These are phyloP conservation scores for Aureobasidium sp. DNA, from an alignment of 2,329 filamentous ascomycete genomes.

Conservation along the genomic window DNA sequence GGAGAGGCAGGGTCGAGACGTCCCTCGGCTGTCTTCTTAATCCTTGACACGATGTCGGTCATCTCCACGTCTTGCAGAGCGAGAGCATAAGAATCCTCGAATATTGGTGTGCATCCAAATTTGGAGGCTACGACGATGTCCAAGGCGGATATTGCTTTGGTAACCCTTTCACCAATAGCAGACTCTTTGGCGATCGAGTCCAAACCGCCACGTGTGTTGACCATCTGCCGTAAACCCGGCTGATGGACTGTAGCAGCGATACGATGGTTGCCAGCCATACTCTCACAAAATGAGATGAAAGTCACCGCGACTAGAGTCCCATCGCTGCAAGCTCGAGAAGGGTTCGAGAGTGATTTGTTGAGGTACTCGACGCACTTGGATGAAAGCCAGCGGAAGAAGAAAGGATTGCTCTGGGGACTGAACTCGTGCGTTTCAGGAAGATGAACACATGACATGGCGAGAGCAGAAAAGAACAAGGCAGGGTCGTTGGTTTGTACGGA, in stretches of 20 bases:
- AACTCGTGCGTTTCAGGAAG: constrained; percentile 1
- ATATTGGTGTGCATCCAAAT: not conserved
- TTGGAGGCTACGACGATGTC: constrained; percentile 6
- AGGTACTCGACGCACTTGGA: constrained; percentile 3
- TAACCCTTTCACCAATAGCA: not conserved
- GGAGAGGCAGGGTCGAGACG: not conserved
- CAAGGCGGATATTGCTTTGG: not conserved
- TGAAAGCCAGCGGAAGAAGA: constrained; percentile 9
- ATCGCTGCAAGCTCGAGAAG: constrained; percentile 2
- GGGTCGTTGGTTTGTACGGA: constrained; percentile 8
- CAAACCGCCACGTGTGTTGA: not conserved
- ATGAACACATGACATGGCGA: constrained; percentile 2
- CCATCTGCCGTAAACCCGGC: not conserved
- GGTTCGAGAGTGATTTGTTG: not conserved
- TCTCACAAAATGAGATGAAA: constrained; percentile 3
- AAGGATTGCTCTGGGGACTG: not conserved
- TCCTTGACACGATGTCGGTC: constrained; percentile 2
- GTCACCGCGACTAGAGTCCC: not conserved
- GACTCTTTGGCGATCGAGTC: not conserved
- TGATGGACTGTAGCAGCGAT: not conserved
- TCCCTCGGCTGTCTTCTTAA: not conserved
- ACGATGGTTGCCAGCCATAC: not conserved
- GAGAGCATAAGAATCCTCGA: not conserved
- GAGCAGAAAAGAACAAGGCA: not conserved
- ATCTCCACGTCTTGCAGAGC: not conserved